Conservation (phyloP, 2,329 filamentous ascomycete species). For the Tolypocladium capitatum region DNA sequence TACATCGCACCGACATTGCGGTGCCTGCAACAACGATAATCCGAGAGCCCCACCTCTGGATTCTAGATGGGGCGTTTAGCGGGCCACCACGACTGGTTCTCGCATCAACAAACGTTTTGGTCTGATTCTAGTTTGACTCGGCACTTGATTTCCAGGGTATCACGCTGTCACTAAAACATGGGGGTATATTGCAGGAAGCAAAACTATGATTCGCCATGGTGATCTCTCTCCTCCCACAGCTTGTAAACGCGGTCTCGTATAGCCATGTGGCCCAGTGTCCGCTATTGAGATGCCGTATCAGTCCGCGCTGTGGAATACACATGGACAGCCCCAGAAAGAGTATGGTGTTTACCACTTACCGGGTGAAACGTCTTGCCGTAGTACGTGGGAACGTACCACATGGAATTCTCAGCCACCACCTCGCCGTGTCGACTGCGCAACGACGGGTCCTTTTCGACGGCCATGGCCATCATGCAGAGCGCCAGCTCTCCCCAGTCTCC, state of each 20-base stretch:
- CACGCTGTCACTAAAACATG: background rate
- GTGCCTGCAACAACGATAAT: constrained; percentile 2
- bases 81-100: no score
- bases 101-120: no score
- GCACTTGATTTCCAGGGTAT: no score
- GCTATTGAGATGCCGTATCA: constrained; percentile 6
- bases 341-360: constrained; percentile 10
- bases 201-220: background rate
- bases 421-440: constrained; percentile 16
- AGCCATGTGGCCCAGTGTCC: constrained; percentile 23
- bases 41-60: constrained; percentile 4
- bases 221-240: constrained; percentile 7
- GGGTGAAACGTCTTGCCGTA: constrained; percentile 34
- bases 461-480: constrained; percentile 30
- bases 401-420: constrained; percentile 18
- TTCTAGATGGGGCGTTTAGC: no score
- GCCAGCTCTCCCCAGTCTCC: constrained; percentile 30
- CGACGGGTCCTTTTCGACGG: constrained; percentile 20
- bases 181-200: background rate
- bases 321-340: background rate
- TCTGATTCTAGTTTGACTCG: no score
- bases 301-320: background rate
- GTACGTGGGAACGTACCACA: constrained; percentile 34
- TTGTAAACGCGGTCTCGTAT: constrained; percentile 16
- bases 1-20: no score